A percentile compares a stretch with the other conserved stretches of the same genome.
These are phyloP conservation scores for Coniferiporia sulphurascens DNA, from an alignment of 1,284 basidiomycete species.

Conservation along the genomic window DNA sequence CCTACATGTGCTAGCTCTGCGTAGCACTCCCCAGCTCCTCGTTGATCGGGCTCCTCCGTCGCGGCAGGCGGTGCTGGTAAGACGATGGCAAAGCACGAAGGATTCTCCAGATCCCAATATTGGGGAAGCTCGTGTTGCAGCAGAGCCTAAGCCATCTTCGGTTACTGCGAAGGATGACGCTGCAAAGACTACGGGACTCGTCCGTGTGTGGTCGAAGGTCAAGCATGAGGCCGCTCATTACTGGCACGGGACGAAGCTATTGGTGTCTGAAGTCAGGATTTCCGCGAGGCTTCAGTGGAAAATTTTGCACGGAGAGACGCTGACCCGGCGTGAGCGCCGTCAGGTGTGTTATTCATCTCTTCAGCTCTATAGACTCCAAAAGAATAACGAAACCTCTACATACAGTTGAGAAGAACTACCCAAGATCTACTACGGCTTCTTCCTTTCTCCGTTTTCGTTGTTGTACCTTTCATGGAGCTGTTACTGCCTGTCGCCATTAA, in stretches of 20 bases:
- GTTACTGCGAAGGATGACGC: conserved; percentile 35
- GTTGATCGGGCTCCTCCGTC: background rate
- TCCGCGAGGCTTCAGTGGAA: conserved; percentile 87
- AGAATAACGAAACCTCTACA: background rate
- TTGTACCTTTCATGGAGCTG: conserved; percentile 98
- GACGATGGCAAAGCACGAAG: conserved; percentile 18
- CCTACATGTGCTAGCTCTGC: conserved; percentile 24
- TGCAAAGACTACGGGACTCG: conserved; percentile 45
- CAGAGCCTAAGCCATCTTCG: conserved; percentile 41
- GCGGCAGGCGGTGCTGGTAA: background rate
- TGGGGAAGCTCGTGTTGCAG: conserved; percentile 18
- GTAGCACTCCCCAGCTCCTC: conserved; percentile 20
- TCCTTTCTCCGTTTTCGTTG: conserved; percentile 91
- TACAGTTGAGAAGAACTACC: conserved; percentile 86
- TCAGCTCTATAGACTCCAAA: background rate
- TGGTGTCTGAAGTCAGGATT: conserved; percentile 93
- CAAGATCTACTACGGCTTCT: conserved; percentile 89
- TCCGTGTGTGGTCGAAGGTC: conserved; percentile 82
- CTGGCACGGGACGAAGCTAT: conserved; percentile 93
- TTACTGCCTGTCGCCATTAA: conserved; percentile 96
- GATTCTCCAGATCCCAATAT: conserved; percentile 21
- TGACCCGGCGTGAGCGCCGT: conserved; percentile 91
- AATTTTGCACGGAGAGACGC: conserved; percentile 84
- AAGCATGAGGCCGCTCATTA: conserved; percentile 97
- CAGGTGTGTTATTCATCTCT: conserved; percentile 54